Conservation (phyloP, 371 early-diverging fungal species). For the Mortierella sp. region DNA sequence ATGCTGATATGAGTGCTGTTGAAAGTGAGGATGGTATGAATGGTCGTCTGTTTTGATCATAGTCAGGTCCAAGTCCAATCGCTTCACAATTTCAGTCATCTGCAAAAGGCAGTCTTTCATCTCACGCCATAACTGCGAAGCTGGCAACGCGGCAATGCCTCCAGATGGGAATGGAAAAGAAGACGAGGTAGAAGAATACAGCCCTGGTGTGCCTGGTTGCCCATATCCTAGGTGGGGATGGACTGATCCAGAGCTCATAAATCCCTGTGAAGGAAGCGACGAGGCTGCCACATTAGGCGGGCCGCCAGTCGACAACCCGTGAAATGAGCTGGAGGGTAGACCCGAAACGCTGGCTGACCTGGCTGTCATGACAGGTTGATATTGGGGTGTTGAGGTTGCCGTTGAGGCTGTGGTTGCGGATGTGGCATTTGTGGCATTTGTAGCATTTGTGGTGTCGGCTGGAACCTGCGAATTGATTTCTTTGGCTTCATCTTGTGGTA, state of each 20-base stretch:
- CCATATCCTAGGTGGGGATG: slow-evolving; percentile 8
- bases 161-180: slow-evolving; percentile 20
- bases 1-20: slow-evolving; percentile 5
- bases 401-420: neutral
- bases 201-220: slow-evolving; percentile 16
- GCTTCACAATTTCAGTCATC: slow-evolving; percentile 55
- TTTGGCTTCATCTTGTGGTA: slow-evolving; percentile 32
- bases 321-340: slow-evolving; percentile 17
- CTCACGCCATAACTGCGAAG: slow-evolving; percentile 46
- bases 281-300: slow-evolving; percentile 20
- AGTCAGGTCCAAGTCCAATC: slow-evolving; percentile 43
- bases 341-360: slow-evolving; percentile 49
- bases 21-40: slow-evolving; percentile 9
- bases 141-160: slow-evolving; percentile 9
- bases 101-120: slow-evolving; percentile 48
- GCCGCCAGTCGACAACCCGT: neutral
- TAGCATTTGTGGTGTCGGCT: neutral
- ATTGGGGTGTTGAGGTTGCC: slow-evolving; percentile 12
- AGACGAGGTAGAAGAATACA: slow-evolving; percentile 8
- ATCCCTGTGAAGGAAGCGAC: slow-evolving; percentile 43
- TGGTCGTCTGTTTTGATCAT: slow-evolving; percentile 49
- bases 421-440: neutral
- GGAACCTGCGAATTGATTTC: slow-evolving; percentile 8
- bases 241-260: slow-evolving; percentile 16
- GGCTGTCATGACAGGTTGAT: slow-evolving; percentile 34